Base-by-base conservation (phyloP, 2,329 filamentous ascomycete species). In the Xylariaceae sp. region DNA sequence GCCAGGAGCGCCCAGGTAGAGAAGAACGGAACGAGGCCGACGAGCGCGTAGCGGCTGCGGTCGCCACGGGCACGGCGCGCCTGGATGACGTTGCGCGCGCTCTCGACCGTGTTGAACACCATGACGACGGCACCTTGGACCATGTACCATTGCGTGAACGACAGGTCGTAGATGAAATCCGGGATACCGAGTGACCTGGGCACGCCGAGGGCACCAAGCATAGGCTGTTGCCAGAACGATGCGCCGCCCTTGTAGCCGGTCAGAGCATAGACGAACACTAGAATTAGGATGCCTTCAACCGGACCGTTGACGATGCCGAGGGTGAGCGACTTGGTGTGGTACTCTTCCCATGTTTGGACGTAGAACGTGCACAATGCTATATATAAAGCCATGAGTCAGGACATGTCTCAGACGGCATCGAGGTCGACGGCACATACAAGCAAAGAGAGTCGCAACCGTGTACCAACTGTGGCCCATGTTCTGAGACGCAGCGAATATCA, bases 301-400 rank as follows among this genome's bases (percentile, higher is more conserved):
- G 92, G 92, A 0, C 92, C 92, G 49, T 90, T 96, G 50, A 98
- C 74, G 47, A 97, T 69, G 43, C 92, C 92, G 5, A 98, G 77
- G 2, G 88, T 96, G 33, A 98, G 76, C 3, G 89, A 92, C 64
- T 96, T 89, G 36, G 92, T 98, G 67, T 97, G 90, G 67, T 97
- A 98, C 63, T 97, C 92, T 59, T 98, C 92, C 92, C 92, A 98
- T 23, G 92, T 97, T 63, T 97, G 92, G 29, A 97, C 84, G 63
- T 97, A 97, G 65, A 98, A 98, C n/a, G 92, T 96, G 54, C 94
- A 71, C 43, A 90, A 78, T 5, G 85, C 83, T 88, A 45, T n/a
- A n/a, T n/a, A n/a, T 34, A n/a, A 12, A 15, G 50, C 41, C 50
- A 48, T 43, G 18, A 47, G 44, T 31, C 33, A 12, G 13, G 30